phyloP scores from a whole-genome alignment of 805 yeast genomes.

The Wickerhamiella kazuoi region DNA sequence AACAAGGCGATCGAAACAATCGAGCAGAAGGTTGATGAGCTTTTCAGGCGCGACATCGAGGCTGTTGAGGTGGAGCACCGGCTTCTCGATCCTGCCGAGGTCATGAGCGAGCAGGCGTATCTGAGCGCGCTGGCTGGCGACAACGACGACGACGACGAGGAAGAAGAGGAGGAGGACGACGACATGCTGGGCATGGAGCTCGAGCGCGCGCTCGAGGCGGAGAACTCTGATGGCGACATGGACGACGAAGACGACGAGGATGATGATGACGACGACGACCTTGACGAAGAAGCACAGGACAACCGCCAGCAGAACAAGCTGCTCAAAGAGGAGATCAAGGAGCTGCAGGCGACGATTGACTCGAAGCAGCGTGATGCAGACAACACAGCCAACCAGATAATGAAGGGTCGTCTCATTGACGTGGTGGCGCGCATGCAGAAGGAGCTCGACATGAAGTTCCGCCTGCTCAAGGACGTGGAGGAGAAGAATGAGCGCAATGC shows the following conservation, averaged over 20 bases:
- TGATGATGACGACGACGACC: slow-evolving; percentile 33
- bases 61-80: slow-evolving; percentile 72
- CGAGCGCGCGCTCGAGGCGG: slow-evolving; percentile 26
- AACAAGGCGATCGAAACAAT: slow-evolving; percentile 58
- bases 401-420: slow-evolving; percentile 71
- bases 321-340: slow-evolving; percentile 69
- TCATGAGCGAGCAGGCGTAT: slow-evolving; percentile 18
- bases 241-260: slow-evolving; percentile 38
- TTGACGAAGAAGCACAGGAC: slow-evolving; percentile 36
- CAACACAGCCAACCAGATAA: slow-evolving; percentile 61
- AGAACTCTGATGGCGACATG: slow-evolving; percentile 33
- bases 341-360: slow-evolving; percentile 58
- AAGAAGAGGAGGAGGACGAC: slow-evolving; percentile 18
- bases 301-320: slow-evolving; percentile 48
- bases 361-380: slow-evolving; percentile 57
- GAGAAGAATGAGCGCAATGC: slow-evolving; percentile 9
- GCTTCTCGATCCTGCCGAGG: slow-evolving; percentile 31
- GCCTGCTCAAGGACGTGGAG: slow-evolving; percentile 32
- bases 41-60: slow-evolving; percentile 57
- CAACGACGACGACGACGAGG: slow-evolving; percentile 21
- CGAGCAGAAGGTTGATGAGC: slow-evolving; percentile 61
- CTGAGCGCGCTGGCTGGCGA: slow-evolving; percentile 19
- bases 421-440: slow-evolving; percentile 60
- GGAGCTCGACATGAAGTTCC: slow-evolving; percentile 64
- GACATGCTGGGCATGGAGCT: slow-evolving; percentile 19